These are phyloP conservation scores for Galeopsis tetrahit DNA, from an alignment of 257 asterid genomes.

Conservation along the genomic window DNA sequence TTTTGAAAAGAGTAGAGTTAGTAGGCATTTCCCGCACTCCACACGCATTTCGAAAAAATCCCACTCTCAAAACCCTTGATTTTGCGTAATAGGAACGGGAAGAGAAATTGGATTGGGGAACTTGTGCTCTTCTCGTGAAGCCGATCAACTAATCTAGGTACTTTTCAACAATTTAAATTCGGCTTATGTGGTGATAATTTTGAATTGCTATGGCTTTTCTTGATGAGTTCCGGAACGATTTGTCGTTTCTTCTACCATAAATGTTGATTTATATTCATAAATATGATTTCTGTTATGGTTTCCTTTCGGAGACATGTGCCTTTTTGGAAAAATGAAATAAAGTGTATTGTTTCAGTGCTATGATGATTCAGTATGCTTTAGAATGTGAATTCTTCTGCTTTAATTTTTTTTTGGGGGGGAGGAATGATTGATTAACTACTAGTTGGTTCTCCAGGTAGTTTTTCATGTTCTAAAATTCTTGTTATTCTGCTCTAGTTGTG, in stretches of 20 bases:
- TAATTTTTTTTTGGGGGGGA: too few species aligned
- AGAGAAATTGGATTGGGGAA: background rate
- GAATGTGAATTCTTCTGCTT: background rate
- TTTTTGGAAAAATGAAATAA: too few species aligned
- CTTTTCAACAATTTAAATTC: background rate
- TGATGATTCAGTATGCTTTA: background rate
- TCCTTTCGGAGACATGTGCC: background rate
- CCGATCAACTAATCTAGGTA: background rate
- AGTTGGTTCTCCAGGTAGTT: background rate
- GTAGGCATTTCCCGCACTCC: background rate
- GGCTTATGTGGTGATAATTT: background rate
- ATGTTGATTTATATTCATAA: background rate
- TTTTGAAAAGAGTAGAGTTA: too few species aligned
- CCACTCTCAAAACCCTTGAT: constrained; percentile 11
- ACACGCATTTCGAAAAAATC: background rate
- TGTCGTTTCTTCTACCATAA: background rate
- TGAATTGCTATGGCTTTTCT: background rate
- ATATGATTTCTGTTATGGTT: background rate
- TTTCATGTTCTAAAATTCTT: background rate
- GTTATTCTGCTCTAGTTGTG: background rate
- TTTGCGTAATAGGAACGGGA: background rate
- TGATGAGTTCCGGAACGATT: background rate
- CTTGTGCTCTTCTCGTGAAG: background rate
- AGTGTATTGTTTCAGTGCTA: background rate
- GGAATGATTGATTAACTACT: background rate